Percentiles rank a stretch among this genome's conserved stretches.
These are phyloP conservation scores for Arabidopsis arenosa DNA, from an alignment of 345 rosid genomes.

Conservation along the genomic window DNA sequence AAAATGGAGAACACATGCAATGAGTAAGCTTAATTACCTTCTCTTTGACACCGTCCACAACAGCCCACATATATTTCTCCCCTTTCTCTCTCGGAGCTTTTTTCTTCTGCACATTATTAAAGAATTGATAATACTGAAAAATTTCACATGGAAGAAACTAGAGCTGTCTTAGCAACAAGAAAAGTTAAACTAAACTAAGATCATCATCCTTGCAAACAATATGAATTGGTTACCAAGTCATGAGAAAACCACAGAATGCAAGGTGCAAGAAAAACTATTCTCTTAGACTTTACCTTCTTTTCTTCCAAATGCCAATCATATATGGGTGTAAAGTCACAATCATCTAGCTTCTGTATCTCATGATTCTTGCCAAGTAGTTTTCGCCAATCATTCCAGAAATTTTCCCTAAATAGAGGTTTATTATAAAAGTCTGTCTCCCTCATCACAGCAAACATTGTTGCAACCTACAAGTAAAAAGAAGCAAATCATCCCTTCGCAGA, in stretches of 20 bases:
- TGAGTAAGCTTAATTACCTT: constrained; percentile 53
- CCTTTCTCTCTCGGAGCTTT: constrained; percentile 71
- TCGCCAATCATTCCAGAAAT: constrained; percentile 93
- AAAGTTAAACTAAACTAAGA: background rate
- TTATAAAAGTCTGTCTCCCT: constrained; percentile 75
- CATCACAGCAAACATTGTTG: constrained; percentile 92
- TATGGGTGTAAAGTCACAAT: constrained; percentile 81
- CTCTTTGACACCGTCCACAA: constrained; percentile 88
- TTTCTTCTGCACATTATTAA: constrained; percentile 65
- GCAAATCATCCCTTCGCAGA: constrained; percentile 14
- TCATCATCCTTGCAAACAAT: constrained; percentile 3
- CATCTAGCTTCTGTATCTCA: constrained; percentile 69
- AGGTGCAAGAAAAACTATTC: background rate
- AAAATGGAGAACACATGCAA: background rate
- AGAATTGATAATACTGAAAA: no score
- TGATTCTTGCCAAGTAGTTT: constrained; percentile 76
- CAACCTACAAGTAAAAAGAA: constrained; percentile 64
- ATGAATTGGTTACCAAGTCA: background rate
- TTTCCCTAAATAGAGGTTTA: constrained; percentile 68
- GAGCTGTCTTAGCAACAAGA: background rate
- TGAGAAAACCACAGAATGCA: background rate
- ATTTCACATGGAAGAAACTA: no score
- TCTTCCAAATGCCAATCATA: constrained; percentile 81
- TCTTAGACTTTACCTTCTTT: constrained; percentile 59
- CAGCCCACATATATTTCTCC: constrained; percentile 96